Evolutionary conservation across 2,329 filamentous ascomycete species (phyloP).

Genomic region (Intubia oerlemansii): DNA sequence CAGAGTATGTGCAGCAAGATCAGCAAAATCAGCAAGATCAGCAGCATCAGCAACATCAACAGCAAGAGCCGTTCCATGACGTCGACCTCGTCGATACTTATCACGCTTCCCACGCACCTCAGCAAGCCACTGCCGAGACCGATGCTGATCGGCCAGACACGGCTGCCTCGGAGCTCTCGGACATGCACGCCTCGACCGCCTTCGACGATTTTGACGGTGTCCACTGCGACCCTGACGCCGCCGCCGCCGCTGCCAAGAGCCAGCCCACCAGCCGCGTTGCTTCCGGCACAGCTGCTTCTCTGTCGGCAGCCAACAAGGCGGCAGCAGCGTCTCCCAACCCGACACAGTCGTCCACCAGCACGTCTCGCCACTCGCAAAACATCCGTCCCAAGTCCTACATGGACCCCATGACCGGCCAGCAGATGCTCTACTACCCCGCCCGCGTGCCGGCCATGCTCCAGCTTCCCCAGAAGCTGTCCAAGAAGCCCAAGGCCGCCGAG

Average conservation of each 20-base stretch:
- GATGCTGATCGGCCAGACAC: constrained; percentile 20
- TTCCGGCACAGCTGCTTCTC: no score
- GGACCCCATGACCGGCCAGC: constrained; percentile 43
- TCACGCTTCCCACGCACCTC: no score
- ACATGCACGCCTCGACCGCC: constrained; percentile 40
- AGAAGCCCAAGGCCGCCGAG: constrained; percentile 39
- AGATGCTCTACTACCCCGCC: constrained; percentile 90
- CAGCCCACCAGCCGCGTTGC: no score
- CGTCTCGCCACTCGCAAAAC: no score
- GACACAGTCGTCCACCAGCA: no score
- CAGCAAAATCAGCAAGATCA: no score
- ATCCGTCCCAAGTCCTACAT: constrained; percentile 35
- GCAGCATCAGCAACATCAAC: no score
- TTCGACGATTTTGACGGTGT: constrained; percentile 71
- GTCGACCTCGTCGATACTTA: neutral
- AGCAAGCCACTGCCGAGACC: no score
- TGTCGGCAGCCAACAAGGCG: no score
- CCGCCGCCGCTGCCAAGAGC: no score
- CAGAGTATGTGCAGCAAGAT: no score
- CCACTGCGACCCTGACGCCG: constrained; percentile 42
- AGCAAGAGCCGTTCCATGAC: neutral
- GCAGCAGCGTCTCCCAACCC: no score
- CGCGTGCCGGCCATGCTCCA: constrained; percentile 89
- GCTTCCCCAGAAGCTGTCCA: constrained; percentile 70
- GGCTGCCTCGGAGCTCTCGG: constrained; percentile 36